These are phyloP conservation scores for Tuber borchii DNA, from an alignment of 495 filamentous ascomycete species.

Conservation along the genomic window DNA sequence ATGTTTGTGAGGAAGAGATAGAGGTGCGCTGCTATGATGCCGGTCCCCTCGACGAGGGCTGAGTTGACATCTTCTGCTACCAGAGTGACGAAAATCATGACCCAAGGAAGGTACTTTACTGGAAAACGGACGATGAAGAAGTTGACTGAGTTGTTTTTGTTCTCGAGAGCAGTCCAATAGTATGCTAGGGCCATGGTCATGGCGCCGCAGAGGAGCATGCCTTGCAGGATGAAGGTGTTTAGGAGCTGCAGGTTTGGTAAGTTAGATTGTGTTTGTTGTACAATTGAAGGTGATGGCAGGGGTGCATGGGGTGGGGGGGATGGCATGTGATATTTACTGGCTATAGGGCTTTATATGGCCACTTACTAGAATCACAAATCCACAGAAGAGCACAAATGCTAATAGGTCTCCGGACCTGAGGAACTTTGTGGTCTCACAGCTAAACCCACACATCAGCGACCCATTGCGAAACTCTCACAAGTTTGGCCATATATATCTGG, in stretches of 20 bases:
- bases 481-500: background rate
- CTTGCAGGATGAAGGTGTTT: conserved; percentile 31
- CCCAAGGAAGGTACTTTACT: conserved; percentile 38
- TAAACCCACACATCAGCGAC: conserved; percentile 6
- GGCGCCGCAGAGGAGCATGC: conserved; percentile 34
- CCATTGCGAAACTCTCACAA: background rate
- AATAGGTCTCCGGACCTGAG: conserved; percentile 38
- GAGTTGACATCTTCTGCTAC: conserved; percentile 27
- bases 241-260: conserved; percentile 18
- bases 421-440: conserved; percentile 37
- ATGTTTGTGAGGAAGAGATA: conserved; percentile 41
- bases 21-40: conserved; percentile 34
- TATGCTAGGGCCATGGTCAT: conserved; percentile 38
- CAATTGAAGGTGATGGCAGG: background rate
- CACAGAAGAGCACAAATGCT: conserved; percentile 37
- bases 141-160: conserved; percentile 19
- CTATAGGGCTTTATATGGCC: background rate
- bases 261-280: conserved; percentile 8
- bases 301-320: background rate
- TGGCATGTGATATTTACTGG: background rate
- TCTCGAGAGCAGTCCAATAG: conserved; percentile 38
- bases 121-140: conserved; percentile 41
- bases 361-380: conserved; percentile 32
- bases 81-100: conserved; percentile 39
- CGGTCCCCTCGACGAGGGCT: conserved; percentile 36